Conservation (phyloP, 2,329 filamentous ascomycete species). For the Aspergillus sergii region DNA sequence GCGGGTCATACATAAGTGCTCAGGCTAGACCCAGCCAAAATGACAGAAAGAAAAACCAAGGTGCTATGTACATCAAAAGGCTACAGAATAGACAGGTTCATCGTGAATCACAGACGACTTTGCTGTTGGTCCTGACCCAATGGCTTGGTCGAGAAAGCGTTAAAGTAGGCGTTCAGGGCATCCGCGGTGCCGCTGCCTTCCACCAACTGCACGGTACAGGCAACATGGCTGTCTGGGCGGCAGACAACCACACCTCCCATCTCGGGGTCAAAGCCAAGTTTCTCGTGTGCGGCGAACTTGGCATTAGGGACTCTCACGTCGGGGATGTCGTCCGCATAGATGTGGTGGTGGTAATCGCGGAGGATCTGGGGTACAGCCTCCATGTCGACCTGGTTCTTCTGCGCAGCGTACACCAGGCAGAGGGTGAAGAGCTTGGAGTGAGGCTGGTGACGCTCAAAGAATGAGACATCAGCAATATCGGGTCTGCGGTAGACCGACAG, state of each 20-base stretch:
- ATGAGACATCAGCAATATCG: slow-evolving; percentile 65
- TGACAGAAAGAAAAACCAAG: slow-evolving; percentile 19
- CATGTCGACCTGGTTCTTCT: slow-evolving; percentile 72
- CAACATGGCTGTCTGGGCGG: slow-evolving; percentile 84
- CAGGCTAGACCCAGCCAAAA: slow-evolving; percentile 17
- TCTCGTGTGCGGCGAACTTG: slow-evolving; percentile 76
- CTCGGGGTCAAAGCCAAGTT: slow-evolving; percentile 77
- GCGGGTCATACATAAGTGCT: slow-evolving; percentile 23
- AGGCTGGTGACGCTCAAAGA: slow-evolving; percentile 82
- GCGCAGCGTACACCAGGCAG: slow-evolving; percentile 72
- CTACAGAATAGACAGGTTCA: slow-evolving; percentile 13
- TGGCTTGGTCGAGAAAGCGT: slow-evolving; percentile 66
- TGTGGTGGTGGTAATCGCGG: slow-evolving; percentile 74
- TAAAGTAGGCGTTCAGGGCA: slow-evolving; percentile 81
- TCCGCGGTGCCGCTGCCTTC: slow-evolving; percentile 80
- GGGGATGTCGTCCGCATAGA: slow-evolving; percentile 84
- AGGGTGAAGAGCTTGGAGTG: slow-evolving; percentile 82
- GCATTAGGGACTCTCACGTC: slow-evolving; percentile 71
- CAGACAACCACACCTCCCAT: slow-evolving; percentile 80
- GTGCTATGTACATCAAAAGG: slow-evolving; percentile 14
- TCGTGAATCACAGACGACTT: slow-evolving; percentile 35
- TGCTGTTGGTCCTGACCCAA: slow-evolving; percentile 37
- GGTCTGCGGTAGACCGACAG: slow-evolving; percentile 65
- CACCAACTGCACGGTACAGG: slow-evolving; percentile 70
- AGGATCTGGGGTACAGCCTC: slow-evolving; percentile 70